Evolutionary conservation across 163 green algal species (phyloP), one percentile per base, ranked within the genome.

Genomic region (Scenedesmus sp.): DNA sequence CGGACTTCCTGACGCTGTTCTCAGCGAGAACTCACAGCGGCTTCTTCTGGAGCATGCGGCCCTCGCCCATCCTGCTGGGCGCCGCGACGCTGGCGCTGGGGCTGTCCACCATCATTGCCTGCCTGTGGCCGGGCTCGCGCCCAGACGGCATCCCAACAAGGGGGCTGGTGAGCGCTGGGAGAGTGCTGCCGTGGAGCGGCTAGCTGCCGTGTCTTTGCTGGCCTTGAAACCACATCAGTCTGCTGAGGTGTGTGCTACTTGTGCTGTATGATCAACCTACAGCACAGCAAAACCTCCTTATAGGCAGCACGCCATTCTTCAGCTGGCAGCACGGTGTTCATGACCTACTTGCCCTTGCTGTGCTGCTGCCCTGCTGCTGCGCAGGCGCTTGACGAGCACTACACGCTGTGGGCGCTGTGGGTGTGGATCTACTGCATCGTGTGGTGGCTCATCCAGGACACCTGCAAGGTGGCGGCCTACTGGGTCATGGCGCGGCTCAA

Each of bases 1-100:
- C 96, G 13, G 97, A 98, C 92, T 98, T 98, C 94, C 92, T 98
- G 20, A 98, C 97, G 34, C 94, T 98, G 57, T 98, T 98, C 93
- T 95, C 93, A 85, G 95, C 96, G 0, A 95, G 97, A 62, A 98
- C 96, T 3, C 95, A 95, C 88, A 90, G 94, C 52, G 93, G 93
- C 74, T 96, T 94, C 92, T 98, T 98, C 96, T 98, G 94, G 94
- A 93, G 73, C 0, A 82, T 67, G 0, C 55, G 66, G 8, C 97
- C 97, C 12, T 92, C 88, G 82, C 82, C 86, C 54, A 90, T 97
- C 81, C 94, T 98, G 34, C 83, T 97, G 55, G 79, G 52, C 20
- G 96, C 95, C 7, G 96, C 93, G 26, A 57, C 87, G 1, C 55
- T 96, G 54, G 94, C 94, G 18, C 96, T 98, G 90, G 83, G 86